Conservation (phyloP, 495 filamentous ascomycete genomes). For the Tuber magnatum region DNA sequence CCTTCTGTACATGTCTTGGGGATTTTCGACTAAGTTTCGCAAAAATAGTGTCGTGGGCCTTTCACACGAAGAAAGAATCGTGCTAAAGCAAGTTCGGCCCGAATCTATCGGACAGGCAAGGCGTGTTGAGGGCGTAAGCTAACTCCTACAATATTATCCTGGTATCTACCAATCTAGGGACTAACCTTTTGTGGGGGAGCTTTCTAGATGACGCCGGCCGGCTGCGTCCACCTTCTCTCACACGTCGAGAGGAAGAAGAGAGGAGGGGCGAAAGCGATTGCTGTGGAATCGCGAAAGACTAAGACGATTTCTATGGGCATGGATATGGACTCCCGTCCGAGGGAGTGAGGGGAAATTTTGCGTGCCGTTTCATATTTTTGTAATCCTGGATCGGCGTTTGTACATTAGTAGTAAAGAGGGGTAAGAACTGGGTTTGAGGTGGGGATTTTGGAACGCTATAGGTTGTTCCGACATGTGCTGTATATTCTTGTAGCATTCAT, state of each 20-base stretch:
- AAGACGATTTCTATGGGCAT: constrained; percentile 20
- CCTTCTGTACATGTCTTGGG: background rate
- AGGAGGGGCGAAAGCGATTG: constrained; percentile 20
- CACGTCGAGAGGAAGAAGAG: constrained; percentile 43
- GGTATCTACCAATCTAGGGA: background rate
- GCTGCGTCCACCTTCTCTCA: constrained; percentile 52
- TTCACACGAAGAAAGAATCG: constrained; percentile 65
- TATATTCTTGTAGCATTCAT: background rate
- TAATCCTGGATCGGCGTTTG: constrained; percentile 1
- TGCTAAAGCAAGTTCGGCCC: constrained; percentile 63
- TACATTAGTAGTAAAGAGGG: background rate
- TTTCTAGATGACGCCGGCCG: constrained; percentile 51
- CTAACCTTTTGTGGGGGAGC: background rate
- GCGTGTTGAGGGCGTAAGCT: constrained; percentile 66
- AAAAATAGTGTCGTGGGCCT: constrained; percentile 55
- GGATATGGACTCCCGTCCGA: background rate
- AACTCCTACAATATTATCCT: background rate
- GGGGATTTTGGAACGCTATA: background rate
- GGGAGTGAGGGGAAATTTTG: background rate
- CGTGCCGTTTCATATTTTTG: background rate
- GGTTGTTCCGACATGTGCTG: background rate
- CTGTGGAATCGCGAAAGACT: constrained; percentile 18
- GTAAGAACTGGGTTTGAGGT: background rate
- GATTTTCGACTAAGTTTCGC: background rate
- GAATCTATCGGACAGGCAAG: constrained; percentile 83